Base-by-base conservation (phyloP, 768 basidiomycete genomes). In the Tylopilus cervinicoccineus region DNA sequence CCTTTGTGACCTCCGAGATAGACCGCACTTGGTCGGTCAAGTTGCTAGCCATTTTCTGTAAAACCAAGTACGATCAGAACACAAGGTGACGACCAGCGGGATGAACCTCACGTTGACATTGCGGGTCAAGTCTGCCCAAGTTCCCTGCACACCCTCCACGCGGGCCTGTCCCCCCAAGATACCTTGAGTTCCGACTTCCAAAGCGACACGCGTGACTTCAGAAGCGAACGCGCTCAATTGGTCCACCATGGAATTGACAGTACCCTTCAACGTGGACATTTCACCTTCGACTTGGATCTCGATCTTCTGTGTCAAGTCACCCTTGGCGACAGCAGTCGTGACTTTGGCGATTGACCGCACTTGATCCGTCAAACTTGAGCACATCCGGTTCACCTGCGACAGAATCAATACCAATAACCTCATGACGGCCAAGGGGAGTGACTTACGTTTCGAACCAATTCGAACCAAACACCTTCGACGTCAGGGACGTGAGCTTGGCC, bases 161-260 rank as follows among this genome's bases (percentile, higher is more conserved):
- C 77, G 81, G 10, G 93, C 93, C 62, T 94, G 91, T 45, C 92
- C 92, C 51, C 93, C 92, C 56, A 94, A 72, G 38, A 90, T 90
- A 61, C 88, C 92, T 58, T 93, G 85, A 4, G 92, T 93, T 20
- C 92, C 92, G 59, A 93, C 91, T 58, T 93, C 91, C 63, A 89
- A 68, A 2, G 92, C 90, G 40, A 95, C 86, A 53, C 88, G 76
- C 6, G 84, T 88, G 24, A 88, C 81, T 54, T 93, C 91, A 3
- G 79, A 81, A 13, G 91, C 88, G 62, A 94, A 94, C 5, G 86
- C 88, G 56, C 86, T 83, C 54, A 94, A 67, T 47, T 88, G 87
- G 64, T 91, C 90, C 64, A 94, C 90, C 93, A 96, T 96, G n/a
- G 84, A 86, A 60, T 94, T 94, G 54, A 92, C 88, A 11, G 88